Conservation (phyloP, 1,284 basidiomycete species). For the Salmacisia buchloeana region DNA sequence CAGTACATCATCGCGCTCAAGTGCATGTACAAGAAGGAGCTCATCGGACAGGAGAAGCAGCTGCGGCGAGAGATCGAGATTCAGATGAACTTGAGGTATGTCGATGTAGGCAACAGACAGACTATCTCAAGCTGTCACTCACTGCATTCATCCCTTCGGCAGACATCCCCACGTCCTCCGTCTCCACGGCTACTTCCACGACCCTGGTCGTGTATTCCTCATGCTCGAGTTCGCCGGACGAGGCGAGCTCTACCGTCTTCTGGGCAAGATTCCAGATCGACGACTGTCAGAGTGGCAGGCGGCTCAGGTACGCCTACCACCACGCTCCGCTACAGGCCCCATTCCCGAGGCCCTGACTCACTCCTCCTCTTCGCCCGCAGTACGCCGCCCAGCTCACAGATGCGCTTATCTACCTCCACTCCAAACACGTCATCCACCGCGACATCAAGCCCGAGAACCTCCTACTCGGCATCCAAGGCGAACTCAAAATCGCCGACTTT, state of each 20-base stretch:
- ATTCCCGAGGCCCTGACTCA: background rate
- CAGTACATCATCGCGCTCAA: conserved; percentile 91
- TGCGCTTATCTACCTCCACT: conserved; percentile 83
- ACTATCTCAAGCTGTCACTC: background rate
- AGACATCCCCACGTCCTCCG: conserved; percentile 91
- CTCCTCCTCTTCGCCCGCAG: conserved; percentile 48
- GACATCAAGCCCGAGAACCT: conserved; percentile 99
- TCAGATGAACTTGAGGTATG: conserved; percentile 78
- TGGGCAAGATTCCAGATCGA: conserved; percentile 65
- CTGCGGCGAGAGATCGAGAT: conserved; percentile 97
- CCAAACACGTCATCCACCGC: conserved; percentile 94
- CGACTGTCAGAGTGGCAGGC: conserved; percentile 81
- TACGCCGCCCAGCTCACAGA: conserved; percentile 99
- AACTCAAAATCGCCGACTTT: conserved; percentile 97
- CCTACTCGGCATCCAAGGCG: conserved; percentile 86
- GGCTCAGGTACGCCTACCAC: conserved; percentile 54
- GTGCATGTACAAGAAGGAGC: conserved; percentile 93
- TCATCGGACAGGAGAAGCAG: conserved; percentile 69
- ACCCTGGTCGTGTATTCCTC: conserved; percentile 93
- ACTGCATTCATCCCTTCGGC: background rate
- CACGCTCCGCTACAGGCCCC: background rate
- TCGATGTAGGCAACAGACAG: background rate
- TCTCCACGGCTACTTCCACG: conserved; percentile 94
- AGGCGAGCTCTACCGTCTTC: conserved; percentile 92
- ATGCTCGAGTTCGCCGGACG: conserved; percentile 95